These are phyloP conservation scores for Terfezia boudieri DNA, from an alignment of 495 filamentous ascomycete genomes.

Conservation along the genomic window DNA sequence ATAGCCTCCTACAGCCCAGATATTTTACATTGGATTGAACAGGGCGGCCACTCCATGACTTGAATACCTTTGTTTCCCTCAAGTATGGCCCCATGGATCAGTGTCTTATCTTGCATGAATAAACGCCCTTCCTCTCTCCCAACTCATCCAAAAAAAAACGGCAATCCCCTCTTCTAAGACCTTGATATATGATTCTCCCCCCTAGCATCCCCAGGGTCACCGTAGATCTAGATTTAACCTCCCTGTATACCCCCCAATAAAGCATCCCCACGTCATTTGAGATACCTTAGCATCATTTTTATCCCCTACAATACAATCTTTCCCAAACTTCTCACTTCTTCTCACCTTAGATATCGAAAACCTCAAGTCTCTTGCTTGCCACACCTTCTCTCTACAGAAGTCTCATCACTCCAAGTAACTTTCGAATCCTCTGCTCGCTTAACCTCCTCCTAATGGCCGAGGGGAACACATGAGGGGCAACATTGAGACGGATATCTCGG, in stretches of 20 bases:
- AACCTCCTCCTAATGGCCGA: background rate
- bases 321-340: background rate
- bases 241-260: background rate
- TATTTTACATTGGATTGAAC: slow-evolving; percentile 3
- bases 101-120: too few relatives aligned
- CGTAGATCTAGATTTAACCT: background rate
- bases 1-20: background rate
- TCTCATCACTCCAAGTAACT: background rate
- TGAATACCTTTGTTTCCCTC: too few relatives aligned
- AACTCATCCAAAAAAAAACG: too few relatives aligned
- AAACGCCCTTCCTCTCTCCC: too few relatives aligned
- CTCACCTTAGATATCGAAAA: too few relatives aligned
- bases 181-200: background rate
- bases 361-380: background rate
- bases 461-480: background rate
- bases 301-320: background rate
- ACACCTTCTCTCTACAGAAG: background rate
- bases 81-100: too few relatives aligned
- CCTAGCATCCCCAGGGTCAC: background rate
- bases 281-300: background rate
- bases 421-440: background rate
- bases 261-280: background rate
- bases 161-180: too few relatives aligned
- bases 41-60: background rate
- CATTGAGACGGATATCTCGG: background rate